Evolutionary conservation across 108 stramenopile genomes (phyloP), one percentile per base, ranked within the genome.

Genomic region (Pseudonitzschia delicatissima): DNA sequence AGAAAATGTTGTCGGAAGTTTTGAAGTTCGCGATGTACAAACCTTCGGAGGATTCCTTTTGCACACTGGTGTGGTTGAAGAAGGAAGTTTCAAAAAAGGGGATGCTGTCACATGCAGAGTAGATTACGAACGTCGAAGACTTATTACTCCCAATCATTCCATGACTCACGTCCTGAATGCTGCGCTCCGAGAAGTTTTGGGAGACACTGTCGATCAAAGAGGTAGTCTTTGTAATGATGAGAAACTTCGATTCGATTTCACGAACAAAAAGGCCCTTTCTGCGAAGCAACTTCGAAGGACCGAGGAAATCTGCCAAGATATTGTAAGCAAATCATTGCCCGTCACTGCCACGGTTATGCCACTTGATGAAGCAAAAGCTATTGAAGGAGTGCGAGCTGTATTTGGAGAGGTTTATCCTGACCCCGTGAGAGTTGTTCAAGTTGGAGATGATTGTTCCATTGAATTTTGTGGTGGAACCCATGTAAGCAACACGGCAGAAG

Each of bases 401-500:
- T 98, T 98, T 76, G 99, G 99, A 26, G 99, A 99, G 82, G 88
- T 93, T 15, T 99, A 99, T 70, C 99, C 98, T 29, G 99, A 99
- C 82, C 99, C 99, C 12, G 98, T 99, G 0, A 75, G 96, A 26
- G 97, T 99, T 26, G 82, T 99, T 20, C 69, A 73, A 33, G 87
- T 99, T 11, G 98, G 97, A 7, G 76, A 94, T 21, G 85, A 93
- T 50, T 74, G 68, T 21, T 98, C 97, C 45, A 85, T 98, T 48
- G 99, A 99, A 81, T 97, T 99, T 73, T 99, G 99, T 81, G 99
- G 99, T 1, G 99, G 99, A 11, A 99, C 99, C 1, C 99, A 99
- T 67, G 55, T 99, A n/a, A 73, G 72, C 53, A 98, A 98, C 69
- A 99, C 98, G 6, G 69, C 73, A 7, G 93, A 97, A 72, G 99